phyloP scores from a whole-genome alignment of 2,329 filamentous ascomycete genomes.

The Claviceps digitariae region DNA sequence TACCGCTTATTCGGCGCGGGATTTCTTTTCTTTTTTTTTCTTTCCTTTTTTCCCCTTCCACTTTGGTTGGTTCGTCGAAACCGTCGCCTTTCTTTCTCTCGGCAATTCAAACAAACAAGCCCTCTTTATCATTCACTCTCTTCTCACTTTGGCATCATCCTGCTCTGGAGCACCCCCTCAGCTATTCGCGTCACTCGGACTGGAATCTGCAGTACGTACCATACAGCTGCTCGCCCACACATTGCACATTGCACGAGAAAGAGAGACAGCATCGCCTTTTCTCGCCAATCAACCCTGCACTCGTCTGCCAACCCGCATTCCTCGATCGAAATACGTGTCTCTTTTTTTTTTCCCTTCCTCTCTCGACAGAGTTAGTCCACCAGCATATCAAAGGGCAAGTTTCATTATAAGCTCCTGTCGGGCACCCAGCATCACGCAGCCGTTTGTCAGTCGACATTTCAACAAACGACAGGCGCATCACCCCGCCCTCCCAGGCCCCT shows the following conservation, averaged over 20 bases:
- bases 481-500: neutral
- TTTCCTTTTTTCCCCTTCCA: neutral
- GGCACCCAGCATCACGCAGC: neutral
- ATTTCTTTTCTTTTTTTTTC: neutral
- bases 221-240: neutral
- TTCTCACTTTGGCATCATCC: conserved; percentile 2
- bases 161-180: neutral
- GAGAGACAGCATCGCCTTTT: neutral
- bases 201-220: conserved; percentile 8
- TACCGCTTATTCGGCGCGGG: neutral
- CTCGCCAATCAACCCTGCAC: conserved; percentile 1
- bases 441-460: neutral
- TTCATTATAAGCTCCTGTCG: neutral
- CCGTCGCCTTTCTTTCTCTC: conserved; percentile 1
- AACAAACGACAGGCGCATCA: neutral
- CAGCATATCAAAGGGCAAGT: neutral
- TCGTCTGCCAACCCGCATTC: neutral
- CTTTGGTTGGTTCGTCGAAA: neutral
- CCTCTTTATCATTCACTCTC: neutral
- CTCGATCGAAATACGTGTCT: neutral
- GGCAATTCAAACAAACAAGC: neutral
- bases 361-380: neutral
- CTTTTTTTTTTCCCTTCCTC: neutral
- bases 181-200: conserved; percentile 6
- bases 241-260: neutral